Conservation (phyloP, 768 basidiomycete species). For the Asterophora lycoperdoides region DNA sequence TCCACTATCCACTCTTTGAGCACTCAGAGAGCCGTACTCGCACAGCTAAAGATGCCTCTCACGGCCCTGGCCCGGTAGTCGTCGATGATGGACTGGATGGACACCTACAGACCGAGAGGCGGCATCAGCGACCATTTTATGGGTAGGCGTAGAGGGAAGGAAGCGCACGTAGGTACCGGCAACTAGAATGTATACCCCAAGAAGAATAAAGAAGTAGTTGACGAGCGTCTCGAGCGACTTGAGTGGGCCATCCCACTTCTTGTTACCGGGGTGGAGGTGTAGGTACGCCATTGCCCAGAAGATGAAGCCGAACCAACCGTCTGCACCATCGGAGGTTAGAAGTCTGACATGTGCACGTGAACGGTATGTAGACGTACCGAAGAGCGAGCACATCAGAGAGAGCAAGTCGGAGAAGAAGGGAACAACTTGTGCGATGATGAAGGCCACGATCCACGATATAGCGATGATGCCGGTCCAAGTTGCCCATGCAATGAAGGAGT, state of each 20-base stretch:
- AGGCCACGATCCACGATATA: conserved; percentile 29
- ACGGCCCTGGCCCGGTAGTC: conserved; percentile 26
- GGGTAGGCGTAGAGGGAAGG: neutral
- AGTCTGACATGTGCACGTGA: neutral
- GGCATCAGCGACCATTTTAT: too few relatives aligned
- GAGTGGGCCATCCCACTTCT: conserved; percentile 30
- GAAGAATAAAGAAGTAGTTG: conserved; percentile 33
- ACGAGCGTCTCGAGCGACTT: conserved; percentile 31
- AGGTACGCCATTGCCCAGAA: conserved; percentile 45
- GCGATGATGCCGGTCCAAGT: conserved; percentile 30
- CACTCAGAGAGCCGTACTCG: conserved; percentile 27
- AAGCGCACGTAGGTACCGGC: conserved; percentile 37
- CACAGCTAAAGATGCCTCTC: conserved; percentile 31
- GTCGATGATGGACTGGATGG: conserved; percentile 33
- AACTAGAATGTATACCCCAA: conserved; percentile 34
- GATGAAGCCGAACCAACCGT: conserved; percentile 38
- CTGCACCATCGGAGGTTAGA: conserved; percentile 7
- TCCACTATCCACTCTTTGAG: too few relatives aligned
- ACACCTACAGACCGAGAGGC: conserved; percentile 19
- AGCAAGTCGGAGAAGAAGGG: conserved; percentile 39
- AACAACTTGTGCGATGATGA: conserved; percentile 31
- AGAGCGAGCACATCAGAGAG: conserved; percentile 38
- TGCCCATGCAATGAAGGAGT: conserved; percentile 29
- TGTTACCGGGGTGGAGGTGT: conserved; percentile 30
- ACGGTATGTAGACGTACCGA: conserved; percentile 24